Evolutionary conservation across 176 grass and related monocot genomes (phyloP).

Genomic region (Zoysia pacifica): DNA sequence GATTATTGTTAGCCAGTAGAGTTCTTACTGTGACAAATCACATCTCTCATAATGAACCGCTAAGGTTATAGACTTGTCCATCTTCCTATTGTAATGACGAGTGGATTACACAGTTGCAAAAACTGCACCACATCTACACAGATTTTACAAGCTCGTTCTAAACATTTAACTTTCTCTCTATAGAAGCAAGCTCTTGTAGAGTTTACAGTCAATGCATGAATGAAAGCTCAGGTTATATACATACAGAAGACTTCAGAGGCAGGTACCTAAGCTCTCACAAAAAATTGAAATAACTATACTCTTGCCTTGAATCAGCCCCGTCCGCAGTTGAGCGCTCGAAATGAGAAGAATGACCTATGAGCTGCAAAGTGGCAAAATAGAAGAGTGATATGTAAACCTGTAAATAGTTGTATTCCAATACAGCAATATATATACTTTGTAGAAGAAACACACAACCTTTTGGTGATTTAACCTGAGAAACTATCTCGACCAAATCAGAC

Average conservation of each 20-base stretch:
- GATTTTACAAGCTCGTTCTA: not conserved
- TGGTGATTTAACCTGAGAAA: constrained; percentile 35
- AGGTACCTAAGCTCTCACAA: not conserved
- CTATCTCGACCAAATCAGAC: constrained; percentile 42
- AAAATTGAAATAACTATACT: constrained; percentile 5
- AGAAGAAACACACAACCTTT: constrained; percentile 21
- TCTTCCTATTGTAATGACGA: not conserved
- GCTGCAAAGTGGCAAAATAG: constrained; percentile 9
- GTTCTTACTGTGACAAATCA: not conserved
- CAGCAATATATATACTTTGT: not conserved
- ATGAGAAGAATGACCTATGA: constrained; percentile 50
- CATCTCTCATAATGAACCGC: not conserved
- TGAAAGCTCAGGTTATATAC: not conserved
- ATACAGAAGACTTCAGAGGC: not conserved
- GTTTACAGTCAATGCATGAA: not conserved
- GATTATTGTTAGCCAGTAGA: not conserved
- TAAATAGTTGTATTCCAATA: not conserved
- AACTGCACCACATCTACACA: not conserved
- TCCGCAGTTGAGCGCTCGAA: constrained; percentile 48
- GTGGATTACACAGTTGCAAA: not conserved
- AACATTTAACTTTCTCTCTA: not conserved
- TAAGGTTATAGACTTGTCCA: not conserved
- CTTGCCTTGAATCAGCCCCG: not conserved
- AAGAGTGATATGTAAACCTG: not conserved
- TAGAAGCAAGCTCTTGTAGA: not conserved